Percentiles rank a stretch among this genome's conserved stretches.
Conservation (phyloP, 2,329 filamentous ascomycete genomes). For the Hypomyces perniciosus region DNA sequence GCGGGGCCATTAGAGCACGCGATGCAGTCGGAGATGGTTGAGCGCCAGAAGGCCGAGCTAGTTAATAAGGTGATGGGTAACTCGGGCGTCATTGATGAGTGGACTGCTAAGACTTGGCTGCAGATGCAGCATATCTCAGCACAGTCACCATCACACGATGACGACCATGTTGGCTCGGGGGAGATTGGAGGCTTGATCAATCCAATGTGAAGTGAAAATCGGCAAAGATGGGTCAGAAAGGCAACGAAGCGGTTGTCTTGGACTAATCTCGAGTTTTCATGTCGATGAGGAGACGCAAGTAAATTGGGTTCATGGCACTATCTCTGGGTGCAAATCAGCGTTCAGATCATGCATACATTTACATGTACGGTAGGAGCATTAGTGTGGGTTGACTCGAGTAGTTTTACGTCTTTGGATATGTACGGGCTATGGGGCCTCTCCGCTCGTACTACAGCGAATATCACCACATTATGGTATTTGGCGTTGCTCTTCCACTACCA, state of each 20-base stretch:
- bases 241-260: too few relatives aligned
- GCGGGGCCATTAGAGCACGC: conserved; percentile 38
- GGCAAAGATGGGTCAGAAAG: too few relatives aligned
- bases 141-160: conserved; percentile 3
- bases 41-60: conserved; percentile 38
- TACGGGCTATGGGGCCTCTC: background rate
- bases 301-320: too few relatives aligned
- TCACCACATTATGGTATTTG: too few relatives aligned
- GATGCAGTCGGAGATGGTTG: conserved; percentile 40
- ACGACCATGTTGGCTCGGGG: conserved; percentile 10
- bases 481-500: too few relatives aligned
- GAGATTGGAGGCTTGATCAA: background rate
- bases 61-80: conserved; percentile 34
- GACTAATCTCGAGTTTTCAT: too few relatives aligned
- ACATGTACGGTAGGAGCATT: background rate
- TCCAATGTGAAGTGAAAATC: background rate
- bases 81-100: conserved; percentile 31
- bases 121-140: conserved; percentile 18
- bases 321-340: too few relatives aligned
- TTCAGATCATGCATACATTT: too few relatives aligned
- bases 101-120: conserved; percentile 34
- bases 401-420: background rate
- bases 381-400: background rate
- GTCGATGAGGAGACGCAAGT: too few relatives aligned
- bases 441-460: too few relatives aligned